Evolutionary conservation across 345 rosid genomes (phyloP).

Genomic region (Pistacia integerrima): DNA sequence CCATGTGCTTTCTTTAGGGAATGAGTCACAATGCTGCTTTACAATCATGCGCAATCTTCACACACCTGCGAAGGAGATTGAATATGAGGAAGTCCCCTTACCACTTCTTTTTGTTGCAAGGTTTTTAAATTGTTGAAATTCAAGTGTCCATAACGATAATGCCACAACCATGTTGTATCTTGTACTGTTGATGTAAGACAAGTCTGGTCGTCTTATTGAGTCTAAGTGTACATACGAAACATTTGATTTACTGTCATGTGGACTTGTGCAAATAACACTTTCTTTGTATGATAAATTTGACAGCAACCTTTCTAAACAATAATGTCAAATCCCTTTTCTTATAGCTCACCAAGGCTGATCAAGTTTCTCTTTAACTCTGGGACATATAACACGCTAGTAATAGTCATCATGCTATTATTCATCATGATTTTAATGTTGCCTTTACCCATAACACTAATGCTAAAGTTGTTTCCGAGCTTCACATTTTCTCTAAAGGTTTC

Average conservation of each 20-base stretch:
- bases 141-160: neutral
- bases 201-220: too few relatives aligned
- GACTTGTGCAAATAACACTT: neutral
- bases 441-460: neutral
- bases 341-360: neutral
- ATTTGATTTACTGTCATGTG: conserved; percentile 4
- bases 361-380: neutral
- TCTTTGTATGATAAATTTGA: neutral
- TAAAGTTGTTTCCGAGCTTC: neutral
- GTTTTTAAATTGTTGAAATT: neutral
- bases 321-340: conserved; percentile 3
- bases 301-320: neutral
- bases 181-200: neutral
- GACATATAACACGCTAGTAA: neutral
- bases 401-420: neutral
- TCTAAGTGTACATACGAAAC: neutral
- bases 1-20: neutral
- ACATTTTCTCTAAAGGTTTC: neutral
- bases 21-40: neutral
- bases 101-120: neutral
- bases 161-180: neutral
- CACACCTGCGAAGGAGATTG: neutral
- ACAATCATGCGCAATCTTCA: neutral
- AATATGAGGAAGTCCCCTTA: neutral
- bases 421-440: neutral